These are phyloP conservation scores for Neofusicoccum parvum DNA, from an alignment of 2,329 filamentous ascomycete genomes.

Conservation along the genomic window DNA sequence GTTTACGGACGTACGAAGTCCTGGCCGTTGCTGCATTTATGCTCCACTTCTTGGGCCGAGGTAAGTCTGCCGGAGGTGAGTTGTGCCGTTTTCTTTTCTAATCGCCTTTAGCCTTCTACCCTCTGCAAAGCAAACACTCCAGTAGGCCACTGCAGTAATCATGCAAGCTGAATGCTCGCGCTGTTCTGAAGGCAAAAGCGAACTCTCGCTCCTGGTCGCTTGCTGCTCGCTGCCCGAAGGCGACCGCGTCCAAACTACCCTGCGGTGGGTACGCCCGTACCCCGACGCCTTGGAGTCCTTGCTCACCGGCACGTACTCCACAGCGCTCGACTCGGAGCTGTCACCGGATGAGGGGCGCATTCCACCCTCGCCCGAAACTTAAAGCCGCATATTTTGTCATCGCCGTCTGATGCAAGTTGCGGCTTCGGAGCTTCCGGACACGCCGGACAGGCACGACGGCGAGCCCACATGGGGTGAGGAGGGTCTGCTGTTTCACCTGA, in stretches of 20 bases:
- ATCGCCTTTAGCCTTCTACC: too few relatives aligned
- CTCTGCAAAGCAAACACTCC: too few relatives aligned
- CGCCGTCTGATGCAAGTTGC: background rate
- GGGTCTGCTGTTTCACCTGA: too few relatives aligned
- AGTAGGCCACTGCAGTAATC: too few relatives aligned
- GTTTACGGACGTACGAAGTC: conserved; percentile 15
- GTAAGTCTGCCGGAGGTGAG: background rate
- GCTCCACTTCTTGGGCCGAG: conserved; percentile 15
- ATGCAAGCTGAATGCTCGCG: too few relatives aligned
- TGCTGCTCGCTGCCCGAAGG: too few relatives aligned
- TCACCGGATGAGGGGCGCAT: background rate
- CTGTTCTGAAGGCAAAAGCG: too few relatives aligned
- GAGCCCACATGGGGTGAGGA: too few relatives aligned
- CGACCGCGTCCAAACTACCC: too few relatives aligned
- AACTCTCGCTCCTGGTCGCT: too few relatives aligned
- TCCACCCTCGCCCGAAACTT: background rate
- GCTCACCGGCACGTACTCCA: background rate
- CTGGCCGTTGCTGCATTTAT: background rate
- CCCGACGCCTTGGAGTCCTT: background rate
- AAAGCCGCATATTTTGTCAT: background rate
- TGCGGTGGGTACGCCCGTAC: too few relatives aligned
- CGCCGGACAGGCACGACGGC: too few relatives aligned
- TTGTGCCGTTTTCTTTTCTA: background rate
- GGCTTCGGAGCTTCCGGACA: background rate
- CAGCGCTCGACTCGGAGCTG: background rate